A percentile compares a stretch with the other conserved stretches of the same genome.
These are phyloP conservation scores for Alloteropsis semialata DNA, from an alignment of 176 grass and related monocot genomes.

Conservation along the genomic window DNA sequence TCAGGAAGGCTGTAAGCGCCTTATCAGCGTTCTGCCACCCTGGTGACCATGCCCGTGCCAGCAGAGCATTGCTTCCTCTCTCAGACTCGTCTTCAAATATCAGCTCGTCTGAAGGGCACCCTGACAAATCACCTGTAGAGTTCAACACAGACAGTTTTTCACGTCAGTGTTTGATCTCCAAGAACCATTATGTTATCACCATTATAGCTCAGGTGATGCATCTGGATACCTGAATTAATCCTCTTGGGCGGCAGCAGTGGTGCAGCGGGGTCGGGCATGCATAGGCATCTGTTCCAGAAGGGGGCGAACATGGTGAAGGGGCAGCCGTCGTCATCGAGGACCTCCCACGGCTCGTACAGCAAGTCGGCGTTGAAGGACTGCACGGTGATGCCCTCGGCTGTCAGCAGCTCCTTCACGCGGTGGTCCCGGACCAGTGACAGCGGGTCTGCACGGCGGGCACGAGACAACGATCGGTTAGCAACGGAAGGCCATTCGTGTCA, in stretches of 20 bases:
- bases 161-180: constrained; percentile 20
- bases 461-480: constrained; percentile 43
- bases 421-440: constrained; percentile 87
- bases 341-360: constrained; percentile 97
- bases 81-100: constrained; percentile 90
- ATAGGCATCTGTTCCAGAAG: constrained; percentile 94
- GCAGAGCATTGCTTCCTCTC: constrained; percentile 90
- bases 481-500: constrained; percentile 32
- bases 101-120: constrained; percentile 64
- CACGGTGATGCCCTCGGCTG: constrained; percentile 71
- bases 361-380: constrained; percentile 92
- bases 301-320: constrained; percentile 93
- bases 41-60: constrained; percentile 93
- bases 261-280: constrained; percentile 77
- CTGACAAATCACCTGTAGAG: constrained; percentile 60
- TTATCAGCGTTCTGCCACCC: constrained; percentile 96
- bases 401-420: constrained; percentile 73
- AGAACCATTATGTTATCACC: background rate
- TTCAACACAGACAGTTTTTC: constrained; percentile 29
- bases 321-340: constrained; percentile 70
- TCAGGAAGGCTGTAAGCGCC: constrained; percentile 71
- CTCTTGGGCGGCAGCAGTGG: constrained; percentile 91
- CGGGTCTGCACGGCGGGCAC: constrained; percentile 65
- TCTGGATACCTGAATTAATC: constrained; percentile 68
- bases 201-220: background rate